Evolutionary conservation across 2,329 filamentous ascomycete species (phyloP), one percentile per base, ranked within the genome.

Genomic region (Dactylonectria macrodidyma): DNA sequence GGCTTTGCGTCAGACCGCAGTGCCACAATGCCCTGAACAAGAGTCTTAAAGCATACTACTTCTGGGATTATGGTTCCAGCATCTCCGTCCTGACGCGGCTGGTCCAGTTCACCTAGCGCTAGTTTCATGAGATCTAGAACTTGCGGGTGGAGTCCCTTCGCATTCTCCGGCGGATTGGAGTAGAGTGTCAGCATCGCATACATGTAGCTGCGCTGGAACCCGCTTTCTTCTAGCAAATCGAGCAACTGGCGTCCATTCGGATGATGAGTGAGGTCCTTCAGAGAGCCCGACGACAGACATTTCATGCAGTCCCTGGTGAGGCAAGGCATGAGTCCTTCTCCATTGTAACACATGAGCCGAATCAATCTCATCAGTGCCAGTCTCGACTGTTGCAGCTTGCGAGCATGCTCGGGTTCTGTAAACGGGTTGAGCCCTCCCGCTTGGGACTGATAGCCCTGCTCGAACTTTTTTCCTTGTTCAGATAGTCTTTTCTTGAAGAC

Each of bases 271-370:
- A n/a, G 41, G n/a, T 46, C 41, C 14, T 46, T 16, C 16, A 46
- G n/a, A 16, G 7, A n/a, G 41, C 41, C 41, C 41, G n/a, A 46
- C n/a, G 41, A 46, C 41, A 46, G 41, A 16, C 41, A 46, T 46
- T 46, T n/a, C 41, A 16, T 46, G 41, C 41, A 46, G 41, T 5
- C n/a, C 41, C 41, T 19, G 14, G 19, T n/a, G 41, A 46, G 41
- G 41, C 41, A 46, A 46, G 41, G 41, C 41, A 46, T 46, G 41
- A n/a, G 41, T 46, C 41, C 41, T 46, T 46, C 14, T 46, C 41
- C 41, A 46, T 46, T 46, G 41, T 46, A 46, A 46, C 41, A 46
- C n/a, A 46, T 46, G 41, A 46, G 41, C 41, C 41, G 41, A 46
- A 46, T 19, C 41, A 46, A 46, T 46, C 41, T 46, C 41, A 46